A percentile compares a stretch with the other conserved stretches of the same genome.
phyloP scores from a whole-genome alignment of 441 rosid species.

The Eutrema salsugineum region DNA sequence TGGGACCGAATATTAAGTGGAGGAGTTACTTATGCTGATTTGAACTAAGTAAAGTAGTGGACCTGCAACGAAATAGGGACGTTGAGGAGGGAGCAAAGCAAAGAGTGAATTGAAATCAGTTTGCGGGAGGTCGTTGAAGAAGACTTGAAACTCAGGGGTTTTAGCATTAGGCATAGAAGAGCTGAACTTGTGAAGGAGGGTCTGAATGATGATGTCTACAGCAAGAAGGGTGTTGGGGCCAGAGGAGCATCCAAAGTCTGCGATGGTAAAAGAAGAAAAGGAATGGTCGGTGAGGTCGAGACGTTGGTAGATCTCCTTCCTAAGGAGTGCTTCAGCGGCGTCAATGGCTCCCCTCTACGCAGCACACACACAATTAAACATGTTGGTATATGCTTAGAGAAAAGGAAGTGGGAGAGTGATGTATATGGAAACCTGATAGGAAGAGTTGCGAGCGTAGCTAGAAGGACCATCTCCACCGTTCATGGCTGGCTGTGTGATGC shows the following conservation, averaged over 20 bases:
- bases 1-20: not conserved
- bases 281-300: slow-evolving; percentile 22
- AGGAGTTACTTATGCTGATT: not conserved
- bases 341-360: slow-evolving; percentile 33
- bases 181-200: slow-evolving; percentile 19
- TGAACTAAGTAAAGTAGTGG: not conserved
- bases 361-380: not conserved
- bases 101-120: slow-evolving; percentile 51
- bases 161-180: slow-evolving; percentile 1
- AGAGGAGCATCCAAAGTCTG: slow-evolving; percentile 46
- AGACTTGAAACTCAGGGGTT: slow-evolving; percentile 37
- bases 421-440: slow-evolving; percentile 35
- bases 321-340: slow-evolving; percentile 29
- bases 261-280: slow-evolving; percentile 28
- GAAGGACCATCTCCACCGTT: slow-evolving; percentile 43
- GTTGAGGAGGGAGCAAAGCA: slow-evolving; percentile 30
- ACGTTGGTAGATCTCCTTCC: slow-evolving; percentile 16
- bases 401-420: not conserved
- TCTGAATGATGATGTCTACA: slow-evolving; percentile 33
- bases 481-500: slow-evolving; percentile 23
- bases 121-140: slow-evolving; percentile 35
- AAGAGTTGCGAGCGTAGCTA: slow-evolving; percentile 50
- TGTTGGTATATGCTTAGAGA: not conserved
- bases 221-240: slow-evolving; percentile 45
- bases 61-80: slow-evolving; percentile 30